These are phyloP conservation scores for Pseudogymnoascus sp. DNA, from an alignment of 2,329 filamentous ascomycete species.

Conservation along the genomic window DNA sequence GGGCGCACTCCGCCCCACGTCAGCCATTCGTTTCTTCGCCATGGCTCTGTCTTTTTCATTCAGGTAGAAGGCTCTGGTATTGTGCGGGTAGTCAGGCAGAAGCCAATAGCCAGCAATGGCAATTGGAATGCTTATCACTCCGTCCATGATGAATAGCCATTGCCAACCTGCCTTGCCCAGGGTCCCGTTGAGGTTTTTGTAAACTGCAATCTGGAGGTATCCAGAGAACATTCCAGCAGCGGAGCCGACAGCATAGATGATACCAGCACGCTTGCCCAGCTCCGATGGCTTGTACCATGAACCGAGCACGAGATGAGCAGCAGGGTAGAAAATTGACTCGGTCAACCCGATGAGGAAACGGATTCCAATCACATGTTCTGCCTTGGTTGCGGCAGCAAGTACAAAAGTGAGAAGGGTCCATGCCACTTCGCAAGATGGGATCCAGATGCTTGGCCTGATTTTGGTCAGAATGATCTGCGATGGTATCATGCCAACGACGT, in stretches of 20 bases:
- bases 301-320: conserved; percentile 41
- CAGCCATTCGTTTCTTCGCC: too few relatives aligned
- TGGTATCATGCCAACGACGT: conserved; percentile 33
- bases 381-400: not conserved
- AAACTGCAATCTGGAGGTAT: conserved; percentile 44
- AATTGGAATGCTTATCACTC: conserved; percentile 44
- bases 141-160: conserved; percentile 45
- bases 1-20: too few relatives aligned
- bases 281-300: conserved; percentile 48
- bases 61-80: conserved; percentile 41
- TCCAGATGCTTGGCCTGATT: conserved; percentile 26
- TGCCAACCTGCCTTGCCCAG: conserved; percentile 34
- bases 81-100: conserved; percentile 43
- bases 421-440: conserved; percentile 16
- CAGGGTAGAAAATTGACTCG: conserved; percentile 34
- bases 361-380: not conserved
- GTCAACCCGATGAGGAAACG: conserved; percentile 21
- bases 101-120: conserved; percentile 41
- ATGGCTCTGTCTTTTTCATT: too few relatives aligned
- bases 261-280: conserved; percentile 35
- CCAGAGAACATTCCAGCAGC: conserved; percentile 39
- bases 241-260: conserved; percentile 39
- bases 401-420: not conserved
- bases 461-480: conserved; percentile 34
- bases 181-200: conserved; percentile 13